phyloP scores from a whole-genome alignment of 2,329 filamentous ascomycete species.

The Stachybotrys chlorohalonatus region DNA sequence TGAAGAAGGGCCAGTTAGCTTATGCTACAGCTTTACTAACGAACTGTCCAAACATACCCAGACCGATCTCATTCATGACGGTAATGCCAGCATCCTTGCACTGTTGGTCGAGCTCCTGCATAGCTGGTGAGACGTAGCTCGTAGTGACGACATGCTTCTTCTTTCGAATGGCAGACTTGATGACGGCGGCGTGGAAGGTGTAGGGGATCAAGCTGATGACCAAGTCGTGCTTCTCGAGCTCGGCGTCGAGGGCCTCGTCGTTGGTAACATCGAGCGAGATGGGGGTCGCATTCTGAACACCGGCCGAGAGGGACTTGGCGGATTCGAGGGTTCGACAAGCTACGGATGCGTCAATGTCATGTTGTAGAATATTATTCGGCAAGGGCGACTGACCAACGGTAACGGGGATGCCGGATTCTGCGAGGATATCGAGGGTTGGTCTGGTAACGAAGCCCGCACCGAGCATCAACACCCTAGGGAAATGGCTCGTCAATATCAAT shows the following conservation, averaged over 20 bases:
- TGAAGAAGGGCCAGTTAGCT: slow-evolving; percentile 13
- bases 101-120: slow-evolving; percentile 77
- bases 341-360: slow-evolving; percentile 21
- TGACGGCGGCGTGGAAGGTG: slow-evolving; percentile 78
- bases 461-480: neutral
- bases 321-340: slow-evolving; percentile 74
- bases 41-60: slow-evolving; percentile 22
- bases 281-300: slow-evolving; percentile 62
- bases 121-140: slow-evolving; percentile 84
- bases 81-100: slow-evolving; percentile 89
- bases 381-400: slow-evolving; percentile 47
- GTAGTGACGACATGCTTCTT: slow-evolving; percentile 98
- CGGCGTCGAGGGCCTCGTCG: slow-evolving; percentile 66
- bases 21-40: neutral
- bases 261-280: slow-evolving; percentile 81
- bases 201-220: slow-evolving; percentile 84
- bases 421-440: slow-evolving; percentile 56
- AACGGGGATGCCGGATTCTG: slow-evolving; percentile 49
- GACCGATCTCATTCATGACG: slow-evolving; percentile 93
- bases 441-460: slow-evolving; percentile 45
- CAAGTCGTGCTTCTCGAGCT: slow-evolving; percentile 70
- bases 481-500: neutral
- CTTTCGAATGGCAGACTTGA: slow-evolving; percentile 83
- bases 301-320: slow-evolving; percentile 65
- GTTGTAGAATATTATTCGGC: neutral